Conservation (phyloP, 768 basidiomycete genomes). For the Rhizopogon vesiculosus region DNA sequence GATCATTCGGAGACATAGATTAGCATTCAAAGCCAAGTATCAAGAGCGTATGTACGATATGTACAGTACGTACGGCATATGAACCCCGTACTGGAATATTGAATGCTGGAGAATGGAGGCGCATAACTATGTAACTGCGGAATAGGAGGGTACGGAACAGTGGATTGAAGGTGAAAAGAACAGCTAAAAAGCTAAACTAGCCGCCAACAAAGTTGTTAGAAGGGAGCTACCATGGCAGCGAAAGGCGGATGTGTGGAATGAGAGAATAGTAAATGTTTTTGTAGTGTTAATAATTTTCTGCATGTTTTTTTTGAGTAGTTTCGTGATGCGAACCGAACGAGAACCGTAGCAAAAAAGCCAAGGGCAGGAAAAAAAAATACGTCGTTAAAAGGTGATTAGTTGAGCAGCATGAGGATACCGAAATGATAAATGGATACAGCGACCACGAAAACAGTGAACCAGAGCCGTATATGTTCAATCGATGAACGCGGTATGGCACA, state of each 20-base stretch:
- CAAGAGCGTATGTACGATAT: neutral
- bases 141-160: slow-evolving; percentile 5
- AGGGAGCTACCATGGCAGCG: neutral
- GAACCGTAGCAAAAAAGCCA: slow-evolving; percentile 33
- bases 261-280: slow-evolving; percentile 42
- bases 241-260: slow-evolving; percentile 12
- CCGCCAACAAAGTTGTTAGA: slow-evolving; percentile 14
- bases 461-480: slow-evolving; percentile 29
- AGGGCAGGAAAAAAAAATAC: slow-evolving; percentile 22
- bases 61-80: neutral
- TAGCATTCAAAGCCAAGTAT: neutral
- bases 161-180: slow-evolving; percentile 18
- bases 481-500: slow-evolving; percentile 30
- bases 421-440: slow-evolving; percentile 28
- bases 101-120: neutral
- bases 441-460: slow-evolving; percentile 21
- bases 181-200: slow-evolving; percentile 14
- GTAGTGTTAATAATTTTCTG: slow-evolving; percentile 32
- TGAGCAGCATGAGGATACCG: slow-evolving; percentile 28
- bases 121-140: slow-evolving; percentile 47
- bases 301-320: slow-evolving; percentile 33
- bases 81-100: slow-evolving; percentile 5
- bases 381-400: slow-evolving; percentile 34
- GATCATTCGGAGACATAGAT: neutral
- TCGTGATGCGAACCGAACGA: slow-evolving; percentile 23